Conservation (phyloP, 1,284 basidiomycete species). For the Heterobasidion occidentale region DNA sequence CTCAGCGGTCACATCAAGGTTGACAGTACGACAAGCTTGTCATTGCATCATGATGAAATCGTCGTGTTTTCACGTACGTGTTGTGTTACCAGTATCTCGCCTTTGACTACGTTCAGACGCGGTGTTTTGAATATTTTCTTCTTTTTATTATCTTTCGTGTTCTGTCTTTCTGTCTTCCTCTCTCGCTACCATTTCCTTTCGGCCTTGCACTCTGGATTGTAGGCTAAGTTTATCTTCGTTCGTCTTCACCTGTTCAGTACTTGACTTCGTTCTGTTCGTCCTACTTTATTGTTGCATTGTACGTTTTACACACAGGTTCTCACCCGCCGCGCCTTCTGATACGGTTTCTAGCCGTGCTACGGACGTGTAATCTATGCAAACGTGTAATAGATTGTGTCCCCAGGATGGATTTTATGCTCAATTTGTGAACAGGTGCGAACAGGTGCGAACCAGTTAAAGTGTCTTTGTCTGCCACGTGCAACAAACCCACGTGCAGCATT, state of each 20-base stretch:
- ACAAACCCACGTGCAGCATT: neutral
- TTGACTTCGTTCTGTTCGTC: constrained; percentile 2
- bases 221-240: neutral
- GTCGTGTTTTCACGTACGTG: neutral
- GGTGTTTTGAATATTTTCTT: constrained; percentile 1
- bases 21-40: neutral
- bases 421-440: too few species aligned
- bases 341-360: neutral
- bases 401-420: neutral
- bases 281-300: neutral
- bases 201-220: neutral
- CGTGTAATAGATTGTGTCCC: neutral
- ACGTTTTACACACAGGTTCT: neutral
- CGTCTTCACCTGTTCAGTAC: neutral
- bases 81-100: neutral
- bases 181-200: neutral
- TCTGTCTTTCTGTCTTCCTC: neutral
- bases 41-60: neutral
- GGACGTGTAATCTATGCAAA: neutral
- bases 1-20: neutral
- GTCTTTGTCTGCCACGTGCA: neutral
- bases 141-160: neutral
- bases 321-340: neutral
- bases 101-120: neutral
- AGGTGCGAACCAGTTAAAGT: too few species aligned